phyloP scores from a whole-genome alignment of 1,139 yeast species.

The Sugiyamaella sp. region DNA sequence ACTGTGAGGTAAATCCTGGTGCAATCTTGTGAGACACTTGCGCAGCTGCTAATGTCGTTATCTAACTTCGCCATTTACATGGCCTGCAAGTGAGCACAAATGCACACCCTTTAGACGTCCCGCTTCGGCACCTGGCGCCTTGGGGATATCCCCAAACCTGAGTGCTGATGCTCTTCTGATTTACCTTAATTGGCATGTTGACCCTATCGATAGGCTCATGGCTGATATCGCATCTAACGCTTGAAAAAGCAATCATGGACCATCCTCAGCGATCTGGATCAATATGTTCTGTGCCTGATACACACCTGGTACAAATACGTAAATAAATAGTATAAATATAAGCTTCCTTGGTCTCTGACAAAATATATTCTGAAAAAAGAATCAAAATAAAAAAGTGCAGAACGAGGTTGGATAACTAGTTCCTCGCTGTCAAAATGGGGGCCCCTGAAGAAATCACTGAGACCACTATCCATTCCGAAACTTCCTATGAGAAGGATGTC shows the following conservation, averaged over 20 bases:
- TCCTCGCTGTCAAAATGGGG: constrained; percentile 17
- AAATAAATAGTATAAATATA: no score
- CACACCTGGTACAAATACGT: no score
- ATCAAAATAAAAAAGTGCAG: constrained; percentile 34
- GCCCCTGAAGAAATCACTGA: constrained; percentile 13
- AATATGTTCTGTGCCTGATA: no score
- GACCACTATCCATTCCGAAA: constrained; percentile 2
- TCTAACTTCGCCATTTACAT: no score
- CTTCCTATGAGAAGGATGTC: constrained; percentile 4
- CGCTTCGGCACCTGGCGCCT: not conserved
- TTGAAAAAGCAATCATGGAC: no score
- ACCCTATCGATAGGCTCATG: constrained; percentile 1
- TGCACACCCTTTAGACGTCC: not conserved
- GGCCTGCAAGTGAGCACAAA: not conserved
- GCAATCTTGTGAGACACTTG: no score
- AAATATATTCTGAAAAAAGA: not conserved
- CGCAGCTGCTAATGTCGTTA: no score
- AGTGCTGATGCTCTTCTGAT: not conserved
- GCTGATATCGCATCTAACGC: not conserved
- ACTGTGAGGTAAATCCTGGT: no score
- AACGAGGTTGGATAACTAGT: no score
- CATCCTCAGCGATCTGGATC: no score
- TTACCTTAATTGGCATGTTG: not conserved
- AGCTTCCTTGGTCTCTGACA: no score
- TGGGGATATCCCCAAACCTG: not conserved